Evolutionary conservation across 352 stramenopile species (phyloP).

Genomic region (Phytophthora chlamydospora): DNA sequence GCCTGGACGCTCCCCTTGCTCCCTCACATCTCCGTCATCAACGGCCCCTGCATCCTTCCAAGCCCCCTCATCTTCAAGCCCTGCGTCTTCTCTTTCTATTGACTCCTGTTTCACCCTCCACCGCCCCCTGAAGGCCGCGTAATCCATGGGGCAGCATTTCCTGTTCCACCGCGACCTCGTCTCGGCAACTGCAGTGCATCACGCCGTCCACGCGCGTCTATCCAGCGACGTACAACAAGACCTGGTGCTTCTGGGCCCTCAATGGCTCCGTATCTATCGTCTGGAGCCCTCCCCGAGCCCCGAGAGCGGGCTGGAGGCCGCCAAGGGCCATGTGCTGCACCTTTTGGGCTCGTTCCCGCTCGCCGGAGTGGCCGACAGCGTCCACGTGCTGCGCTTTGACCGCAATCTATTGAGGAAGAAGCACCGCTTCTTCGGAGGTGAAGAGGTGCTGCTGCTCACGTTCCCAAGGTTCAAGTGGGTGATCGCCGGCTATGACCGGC

Average conservation of each 20-base stretch:
- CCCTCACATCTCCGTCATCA: too few species aligned
- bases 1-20: too few species aligned
- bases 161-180: constrained; percentile 85
- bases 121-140: background rate
- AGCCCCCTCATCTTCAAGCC: constrained; percentile 7
- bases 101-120: background rate
- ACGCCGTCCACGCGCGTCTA: constrained; percentile 68
- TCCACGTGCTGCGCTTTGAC: constrained; percentile 78
- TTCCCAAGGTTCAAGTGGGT: constrained; percentile 84
- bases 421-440: constrained; percentile 69
- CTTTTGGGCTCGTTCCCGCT: constrained; percentile 74
- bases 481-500: constrained; percentile 76
- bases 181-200: constrained; percentile 76
- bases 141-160: constrained; percentile 84
- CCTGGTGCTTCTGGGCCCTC: constrained; percentile 74
- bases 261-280: constrained; percentile 82
- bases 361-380: constrained; percentile 70
- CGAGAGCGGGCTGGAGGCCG: constrained; percentile 1
- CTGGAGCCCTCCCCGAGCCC: constrained; percentile 61
- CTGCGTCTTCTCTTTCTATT: background rate
- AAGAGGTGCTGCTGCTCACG: constrained; percentile 79
- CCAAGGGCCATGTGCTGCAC: constrained; percentile 76
- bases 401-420: constrained; percentile 68
- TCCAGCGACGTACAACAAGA: constrained; percentile 73
- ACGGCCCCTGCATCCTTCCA: too few species aligned